Evolutionary conservation across 2,329 filamentous ascomycete species (phyloP).

Genomic region (Aspergillus ochraceus): DNA sequence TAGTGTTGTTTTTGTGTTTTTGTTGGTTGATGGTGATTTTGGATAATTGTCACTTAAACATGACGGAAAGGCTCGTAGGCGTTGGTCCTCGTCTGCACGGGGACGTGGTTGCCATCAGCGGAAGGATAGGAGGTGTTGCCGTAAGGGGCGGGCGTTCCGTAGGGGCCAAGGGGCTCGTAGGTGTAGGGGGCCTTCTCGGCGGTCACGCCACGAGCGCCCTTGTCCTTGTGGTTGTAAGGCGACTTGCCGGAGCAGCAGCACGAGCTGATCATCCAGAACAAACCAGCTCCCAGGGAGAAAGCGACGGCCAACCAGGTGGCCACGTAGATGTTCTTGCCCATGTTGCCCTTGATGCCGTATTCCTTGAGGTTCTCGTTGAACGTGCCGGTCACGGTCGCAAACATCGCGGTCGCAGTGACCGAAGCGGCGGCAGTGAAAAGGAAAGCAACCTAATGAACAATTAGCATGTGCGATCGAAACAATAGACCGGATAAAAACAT

Average conservation of each 20-base stretch:
- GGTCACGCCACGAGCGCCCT: constrained; percentile 42
- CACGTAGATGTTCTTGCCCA: constrained; percentile 70
- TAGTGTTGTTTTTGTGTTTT: constrained; percentile 5
- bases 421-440: constrained; percentile 66
- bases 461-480: constrained; percentile 1
- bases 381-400: constrained; percentile 66
- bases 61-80: constrained; percentile 42
- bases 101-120: constrained; percentile 21
- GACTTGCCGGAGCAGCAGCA: constrained; percentile 83
- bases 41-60: constrained; percentile 21
- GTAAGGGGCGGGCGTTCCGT: constrained; percentile 22
- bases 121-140: constrained; percentile 31
- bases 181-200: constrained; percentile 63
- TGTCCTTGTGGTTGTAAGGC: constrained; percentile 46
- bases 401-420: constrained; percentile 72
- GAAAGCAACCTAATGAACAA: constrained; percentile 46
- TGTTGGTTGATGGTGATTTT: neutral
- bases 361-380: constrained; percentile 66
- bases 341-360: constrained; percentile 67
- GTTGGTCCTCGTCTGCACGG: constrained; percentile 22
- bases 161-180: constrained; percentile 55
- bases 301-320: constrained; percentile 77
- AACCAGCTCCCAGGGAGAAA: constrained; percentile 69
- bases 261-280: constrained; percentile 90
- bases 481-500: constrained; percentile 47